Conservation (phyloP, 192 early-diverging fungal species). For the Podila clonocystis region DNA sequence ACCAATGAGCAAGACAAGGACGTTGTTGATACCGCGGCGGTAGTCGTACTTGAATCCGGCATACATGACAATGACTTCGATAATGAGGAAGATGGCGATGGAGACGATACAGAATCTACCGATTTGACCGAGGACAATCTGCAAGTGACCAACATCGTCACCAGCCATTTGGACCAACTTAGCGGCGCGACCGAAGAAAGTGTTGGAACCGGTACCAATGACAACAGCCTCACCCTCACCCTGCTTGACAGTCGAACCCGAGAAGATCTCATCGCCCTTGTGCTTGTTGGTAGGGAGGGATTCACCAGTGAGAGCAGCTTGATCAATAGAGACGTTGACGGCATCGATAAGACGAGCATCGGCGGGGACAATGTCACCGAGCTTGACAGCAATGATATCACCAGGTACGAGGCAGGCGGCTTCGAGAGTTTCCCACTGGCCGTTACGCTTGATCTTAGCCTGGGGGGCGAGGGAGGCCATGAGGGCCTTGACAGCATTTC, state of each 20-base stretch:
- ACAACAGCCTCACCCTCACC: slow-evolving; percentile 82
- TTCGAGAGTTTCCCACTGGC: slow-evolving; percentile 81
- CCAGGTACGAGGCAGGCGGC: slow-evolving; percentile 85
- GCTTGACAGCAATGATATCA: slow-evolving; percentile 87
- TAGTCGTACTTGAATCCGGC: slow-evolving; percentile 73
- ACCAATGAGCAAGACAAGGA: slow-evolving; percentile 82
- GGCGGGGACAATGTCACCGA: slow-evolving; percentile 91
- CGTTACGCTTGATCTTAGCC: slow-evolving; percentile 89
- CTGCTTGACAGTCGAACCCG: slow-evolving; percentile 84
- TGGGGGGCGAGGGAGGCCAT: slow-evolving; percentile 93
- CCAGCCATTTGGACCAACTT: slow-evolving; percentile 77
- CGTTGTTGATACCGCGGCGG: slow-evolving; percentile 82
- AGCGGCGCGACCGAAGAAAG: slow-evolving; percentile 86
- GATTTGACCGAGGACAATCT: slow-evolving; percentile 77
- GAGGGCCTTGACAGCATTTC: slow-evolving; percentile 91
- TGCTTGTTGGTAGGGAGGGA: slow-evolving; percentile 77
- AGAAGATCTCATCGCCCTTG: slow-evolving; percentile 77
- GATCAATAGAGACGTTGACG: slow-evolving; percentile 70
- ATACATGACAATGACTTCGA: slow-evolving; percentile 77
- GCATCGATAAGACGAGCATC: slow-evolving; percentile 82
- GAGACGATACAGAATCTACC: slow-evolving; percentile 81
- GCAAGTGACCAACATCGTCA: slow-evolving; percentile 81
- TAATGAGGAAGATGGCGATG: slow-evolving; percentile 77
- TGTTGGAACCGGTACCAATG: slow-evolving; percentile 84
- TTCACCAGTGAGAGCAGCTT: slow-evolving; percentile 81